Evolutionary conservation across 345 rosid species (phyloP), one percentile per base, ranked within the genome.

Genomic region (Salix brachista): DNA sequence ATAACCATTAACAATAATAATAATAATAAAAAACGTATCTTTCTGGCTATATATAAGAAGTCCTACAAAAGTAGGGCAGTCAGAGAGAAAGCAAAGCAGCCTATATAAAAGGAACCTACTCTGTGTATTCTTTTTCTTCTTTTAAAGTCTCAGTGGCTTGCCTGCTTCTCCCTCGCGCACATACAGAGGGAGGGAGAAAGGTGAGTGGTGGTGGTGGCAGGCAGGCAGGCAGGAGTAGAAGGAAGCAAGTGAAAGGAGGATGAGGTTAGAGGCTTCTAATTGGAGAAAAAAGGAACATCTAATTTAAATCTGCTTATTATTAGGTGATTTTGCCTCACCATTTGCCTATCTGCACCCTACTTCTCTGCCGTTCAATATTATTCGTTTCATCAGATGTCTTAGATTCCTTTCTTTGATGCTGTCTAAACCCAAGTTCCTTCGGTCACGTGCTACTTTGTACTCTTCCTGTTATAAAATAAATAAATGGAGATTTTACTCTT

Each of bases 191-290:
- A n/a, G 75, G 34, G 25, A 65, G 71, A 25, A 48, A 19, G 48
- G 77, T n/a, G 61, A 41, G 19, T 8, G 68, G 23, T 65, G 48
- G 60, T n/a, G 28, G n/a, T 56, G 66, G 19, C 36, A 36, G 18
- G 62, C 19, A 64, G 62, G 37, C 19, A 64, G 39, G 37, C 26
- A 25, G 44, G 41, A 76, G 73, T 12, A 68, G 41, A 41, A 50
- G 44, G 60, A 62, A 21, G 73, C 65, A 28, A 41, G 75, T 56
- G 61, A 65, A 1, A 58, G 28, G 16, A 70, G 69, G 84, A 81
- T 81, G 81, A 82, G 84, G 82, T 39, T 82, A 71, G 60, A 69
- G 25, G 19, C 34, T 39, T 69, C 84, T 81, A 69, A 52, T 60
- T 77, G 78, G 83, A 56, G 70, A 76, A 46, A 76, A 46, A 70